A percentile compares a stretch with the other conserved stretches of the same genome.
Conservation (phyloP, 2,329 filamentous ascomycete genomes). For the Leptodontidium sp. region DNA sequence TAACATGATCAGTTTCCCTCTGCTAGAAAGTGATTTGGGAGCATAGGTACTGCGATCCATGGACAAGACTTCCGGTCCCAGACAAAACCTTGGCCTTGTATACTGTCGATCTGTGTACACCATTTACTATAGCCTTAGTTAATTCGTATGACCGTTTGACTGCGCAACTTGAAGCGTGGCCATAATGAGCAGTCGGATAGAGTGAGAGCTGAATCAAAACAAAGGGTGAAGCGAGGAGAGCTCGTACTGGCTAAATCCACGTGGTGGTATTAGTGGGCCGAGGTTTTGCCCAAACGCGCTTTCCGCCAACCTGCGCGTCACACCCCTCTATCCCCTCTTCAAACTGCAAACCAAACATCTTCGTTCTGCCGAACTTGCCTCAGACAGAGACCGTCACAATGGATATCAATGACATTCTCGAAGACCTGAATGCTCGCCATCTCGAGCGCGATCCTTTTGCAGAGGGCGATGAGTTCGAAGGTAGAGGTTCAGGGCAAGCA, state of each 20-base stretch:
- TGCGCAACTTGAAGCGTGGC: not conserved
- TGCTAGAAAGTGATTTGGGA: not conserved
- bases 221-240: not conserved
- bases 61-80: not conserved
- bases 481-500: constrained; percentile 71
- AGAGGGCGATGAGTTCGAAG: constrained; percentile 30
- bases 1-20: not conserved
- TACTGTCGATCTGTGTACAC: not conserved
- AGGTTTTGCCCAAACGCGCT: not conserved
- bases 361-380: too few species aligned
- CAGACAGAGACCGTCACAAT: constrained; percentile 51
- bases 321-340: not conserved
- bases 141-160: not conserved
- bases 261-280: not conserved
- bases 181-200: not conserved
- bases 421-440: constrained; percentile 70
- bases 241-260: too few species aligned
- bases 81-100: not conserved
- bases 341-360: not conserved
- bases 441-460: constrained; percentile 55
- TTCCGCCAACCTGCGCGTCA: not conserved
- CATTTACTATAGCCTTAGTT: not conserved
- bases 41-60: not conserved
- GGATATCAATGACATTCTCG: constrained; percentile 84
- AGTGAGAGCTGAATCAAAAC: not conserved